Base-by-base conservation (phyloP, 805 yeast genomes). In the Starmerella lactis-condensi region DNA sequence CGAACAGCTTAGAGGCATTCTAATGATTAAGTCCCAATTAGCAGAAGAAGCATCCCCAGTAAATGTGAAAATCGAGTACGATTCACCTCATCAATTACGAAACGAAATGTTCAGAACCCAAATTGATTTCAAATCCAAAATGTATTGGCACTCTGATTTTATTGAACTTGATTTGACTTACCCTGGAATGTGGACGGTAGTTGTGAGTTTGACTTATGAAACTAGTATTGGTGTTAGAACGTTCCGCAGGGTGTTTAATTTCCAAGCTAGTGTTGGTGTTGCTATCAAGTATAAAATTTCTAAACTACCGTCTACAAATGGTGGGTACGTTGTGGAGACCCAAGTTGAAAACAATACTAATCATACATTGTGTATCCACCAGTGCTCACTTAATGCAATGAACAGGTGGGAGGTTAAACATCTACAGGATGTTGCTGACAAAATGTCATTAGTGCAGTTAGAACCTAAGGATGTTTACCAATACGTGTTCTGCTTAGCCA, bases 331-430 rank as follows among this genome's bases (percentile, higher is more conserved):
- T 4, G 32, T 54, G 6, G 56, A 53, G 38, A 46, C 55, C 6
- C 56, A 53, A 30, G 42, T 54, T 3, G 57, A 54, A 33, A 54
- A 54, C 35, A 27, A 45, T 13, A 38, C 53, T 13, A 48, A 42
- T 17, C 16, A 45, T 8, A 31, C 43, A 13, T 25, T 54, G 38
- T 40, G 42, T 4, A 37, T 54, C 21, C 55, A 50, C 32, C 39
- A 47, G 17, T 42, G 45, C 26, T 47, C 43, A 18, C 32, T 52
- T 22, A 29, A 42, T 17, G 40, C 52, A 7, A 28, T 35, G n/a
- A 35, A 43, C 14, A 45, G 44, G 10, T 50, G 50, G 48, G 23
- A 27, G 11, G 33, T 40, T 17, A 30, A 37, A 9, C 30, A 35
- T 12, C 32, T 39, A 10, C 14, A 14, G 3, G 19, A 12, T 12